Evolutionary conservation across 163 green algal genomes (phyloP).

Genomic region (Prototheca wickerhamii): DNA sequence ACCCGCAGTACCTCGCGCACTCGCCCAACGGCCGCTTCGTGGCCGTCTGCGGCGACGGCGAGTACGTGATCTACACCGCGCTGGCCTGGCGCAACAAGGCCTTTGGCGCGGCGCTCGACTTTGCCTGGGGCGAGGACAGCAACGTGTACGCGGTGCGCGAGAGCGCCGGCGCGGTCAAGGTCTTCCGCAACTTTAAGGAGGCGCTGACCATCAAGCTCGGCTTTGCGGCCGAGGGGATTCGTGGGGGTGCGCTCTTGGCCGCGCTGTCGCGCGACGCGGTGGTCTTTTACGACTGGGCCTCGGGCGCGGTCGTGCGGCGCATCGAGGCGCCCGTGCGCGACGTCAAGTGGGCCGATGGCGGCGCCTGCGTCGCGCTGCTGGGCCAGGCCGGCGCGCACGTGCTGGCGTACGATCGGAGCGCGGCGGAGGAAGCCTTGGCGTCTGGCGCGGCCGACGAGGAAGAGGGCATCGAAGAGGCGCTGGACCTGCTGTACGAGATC

Average conservation of each 20-base stretch:
- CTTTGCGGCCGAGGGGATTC: slow-evolving; percentile 79
- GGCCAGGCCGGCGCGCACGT: slow-evolving; percentile 86
- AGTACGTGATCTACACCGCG: slow-evolving; percentile 99
- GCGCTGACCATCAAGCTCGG: slow-evolving; percentile 60
- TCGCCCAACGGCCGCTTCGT: slow-evolving; percentile 93
- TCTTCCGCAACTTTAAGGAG: slow-evolving; percentile 95
- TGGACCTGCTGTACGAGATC: slow-evolving; percentile 86
- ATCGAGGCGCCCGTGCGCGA: slow-evolving; percentile 78
- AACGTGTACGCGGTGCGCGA: slow-evolving; percentile 73
- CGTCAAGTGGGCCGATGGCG: slow-evolving; percentile 83
- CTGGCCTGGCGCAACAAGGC: slow-evolving; percentile 98
- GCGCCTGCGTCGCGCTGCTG: slow-evolving; percentile 72
- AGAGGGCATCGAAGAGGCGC: slow-evolving; percentile 88
- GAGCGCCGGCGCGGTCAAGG: slow-evolving; percentile 59
- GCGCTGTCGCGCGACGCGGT: slow-evolving; percentile 82
- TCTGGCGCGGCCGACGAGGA: slow-evolving; percentile 41
- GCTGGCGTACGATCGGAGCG: slow-evolving; percentile 61
- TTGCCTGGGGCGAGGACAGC: slow-evolving; percentile 86
- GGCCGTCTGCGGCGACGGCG: slow-evolving; percentile 87
- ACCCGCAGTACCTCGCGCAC: slow-evolving; percentile 84
- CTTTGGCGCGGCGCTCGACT: slow-evolving; percentile 68
- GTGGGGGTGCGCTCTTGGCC: slow-evolving; percentile 76
- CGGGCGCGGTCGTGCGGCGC: slow-evolving; percentile 52
- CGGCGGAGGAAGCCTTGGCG: not conserved
- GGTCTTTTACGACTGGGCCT: slow-evolving; percentile 94